Base-by-base conservation (phyloP, 2,329 filamentous ascomycete genomes). In the Beauveria sp. region DNA sequence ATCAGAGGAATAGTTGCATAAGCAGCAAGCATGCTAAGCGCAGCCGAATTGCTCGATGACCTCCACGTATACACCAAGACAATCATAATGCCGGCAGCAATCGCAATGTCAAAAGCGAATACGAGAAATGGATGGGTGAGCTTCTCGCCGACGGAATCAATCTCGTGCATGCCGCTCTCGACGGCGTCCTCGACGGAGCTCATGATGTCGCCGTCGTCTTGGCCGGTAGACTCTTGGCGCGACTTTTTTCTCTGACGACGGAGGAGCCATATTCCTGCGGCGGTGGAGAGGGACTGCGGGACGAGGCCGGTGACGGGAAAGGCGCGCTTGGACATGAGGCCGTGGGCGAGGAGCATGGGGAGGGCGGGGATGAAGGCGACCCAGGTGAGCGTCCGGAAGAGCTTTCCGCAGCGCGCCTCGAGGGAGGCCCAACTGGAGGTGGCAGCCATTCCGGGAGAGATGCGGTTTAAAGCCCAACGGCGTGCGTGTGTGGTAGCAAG, bases 311-410 rank as follows among this genome's bases (percentile, higher is more conserved):
- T 67, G 8, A 74, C 75, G 16, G 75, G 76, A 42, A 76, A 42
- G 22, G 82, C 78, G 67, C 87, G 86, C 62, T 89, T 86, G 0
- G 81, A 82, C 1, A 89, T 71, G 63, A 88, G 88, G 0, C 86
- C 86, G 72, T 89, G 73, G 34, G 71, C 68, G 63, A 78, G 64
- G 63, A 73, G 74, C 20, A 78, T 70, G 3, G 73, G 71, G 50
- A 78, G 73, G 7, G 74, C 74, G 46, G 74, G 75, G 34, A 77
- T 40, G 63, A 77, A 76, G 59, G 70, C 71, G 55, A 69, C 65
- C 63, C 72, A 69, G 57, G 71, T 71, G 61, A 74, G 62, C 58
- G 71, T 67, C 62, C 76, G 75, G 47, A 76, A 67, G 47, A 67
- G 66, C 38, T 67, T 67, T 30, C 65, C 66, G 34, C 53, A 62